phyloP scores from a whole-genome alignment of 2,329 filamentous ascomycete species.

The Elsinoe australis region DNA sequence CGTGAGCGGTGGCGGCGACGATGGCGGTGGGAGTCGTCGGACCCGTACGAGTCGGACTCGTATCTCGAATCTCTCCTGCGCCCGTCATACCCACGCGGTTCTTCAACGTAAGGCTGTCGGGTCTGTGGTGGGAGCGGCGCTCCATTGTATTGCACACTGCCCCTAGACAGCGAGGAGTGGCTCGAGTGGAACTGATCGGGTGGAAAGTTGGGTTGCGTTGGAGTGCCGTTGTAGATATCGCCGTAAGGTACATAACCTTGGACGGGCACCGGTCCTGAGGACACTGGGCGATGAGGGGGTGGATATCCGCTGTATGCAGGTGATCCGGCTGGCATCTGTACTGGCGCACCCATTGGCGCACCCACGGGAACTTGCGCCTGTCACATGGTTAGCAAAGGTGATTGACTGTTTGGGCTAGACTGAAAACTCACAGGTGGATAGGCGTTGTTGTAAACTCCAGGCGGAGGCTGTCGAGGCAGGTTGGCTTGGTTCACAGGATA shows the following conservation, averaged over 20 bases:
- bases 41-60: slow-evolving; percentile 13
- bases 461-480: background rate
- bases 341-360: too few relatives aligned
- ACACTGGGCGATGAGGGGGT: background rate
- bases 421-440: slow-evolving; percentile 2
- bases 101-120: background rate
- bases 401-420: background rate
- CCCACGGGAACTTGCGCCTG: too few relatives aligned
- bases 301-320: background rate
- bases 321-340: too few relatives aligned
- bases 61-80: slow-evolving; percentile 6
- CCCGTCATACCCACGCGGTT: background rate
- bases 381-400: too few relatives aligned
- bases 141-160: background rate
- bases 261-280: slow-evolving; percentile 19
- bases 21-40: slow-evolving; percentile 4
- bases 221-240: slow-evolving; percentile 26
- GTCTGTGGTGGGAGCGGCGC: background rate
- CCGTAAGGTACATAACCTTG: slow-evolving; percentile 31
- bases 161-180: background rate
- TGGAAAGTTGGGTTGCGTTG: slow-evolving; percentile 1
- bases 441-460: background rate
- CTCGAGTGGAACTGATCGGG: background rate
- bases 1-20: slow-evolving; percentile 6
- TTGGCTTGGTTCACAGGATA: slow-evolving; percentile 4